Evolutionary conservation across 2,329 filamentous ascomycete species (phyloP).

Genomic region (Calonectria crousiana): DNA sequence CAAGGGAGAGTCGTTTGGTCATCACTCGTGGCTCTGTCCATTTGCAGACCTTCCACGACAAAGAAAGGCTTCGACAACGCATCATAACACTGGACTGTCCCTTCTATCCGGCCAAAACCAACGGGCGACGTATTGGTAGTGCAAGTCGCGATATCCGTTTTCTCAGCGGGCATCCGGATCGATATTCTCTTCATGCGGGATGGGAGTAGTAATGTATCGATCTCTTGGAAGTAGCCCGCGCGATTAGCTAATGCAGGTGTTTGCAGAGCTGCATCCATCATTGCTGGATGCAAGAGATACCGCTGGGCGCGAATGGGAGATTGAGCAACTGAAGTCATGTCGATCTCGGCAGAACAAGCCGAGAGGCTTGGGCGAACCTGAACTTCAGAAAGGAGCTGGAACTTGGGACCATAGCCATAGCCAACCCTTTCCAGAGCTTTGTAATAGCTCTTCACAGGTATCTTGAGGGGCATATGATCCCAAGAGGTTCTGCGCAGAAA

Average conservation of each 20-base stretch:
- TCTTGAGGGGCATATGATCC: conserved; percentile 37
- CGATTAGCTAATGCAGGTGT: conserved; percentile 39
- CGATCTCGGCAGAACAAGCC: conserved; percentile 37
- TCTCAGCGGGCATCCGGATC: conserved; percentile 36
- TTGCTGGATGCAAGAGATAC: conserved; percentile 38
- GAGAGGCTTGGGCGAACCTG: conserved; percentile 36
- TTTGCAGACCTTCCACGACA: conserved; percentile 37
- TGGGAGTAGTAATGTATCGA: conserved; percentile 36
- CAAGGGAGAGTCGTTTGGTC: conserved; percentile 37
- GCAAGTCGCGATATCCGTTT: conserved; percentile 33
- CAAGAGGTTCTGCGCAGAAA: conserved; percentile 33
- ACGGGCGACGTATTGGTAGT: conserved; percentile 36
- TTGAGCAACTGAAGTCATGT: conserved; percentile 30
- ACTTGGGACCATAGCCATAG: conserved; percentile 40
- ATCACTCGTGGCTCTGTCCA: conserved; percentile 38
- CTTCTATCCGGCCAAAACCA: conserved; percentile 36
- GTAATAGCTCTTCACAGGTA: conserved; percentile 41
- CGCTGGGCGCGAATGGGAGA: conserved; percentile 38
- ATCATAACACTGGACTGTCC: conserved; percentile 36
- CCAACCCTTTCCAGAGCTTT: conserved; percentile 38
- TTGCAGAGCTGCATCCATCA: conserved; percentile 42
- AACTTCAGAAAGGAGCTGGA: conserved; percentile 39
- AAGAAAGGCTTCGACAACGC: conserved; percentile 34
- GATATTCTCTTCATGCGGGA: conserved; percentile 40
- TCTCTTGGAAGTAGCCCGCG: conserved; percentile 39